These are phyloP conservation scores for Vigna unguiculata DNA, from an alignment of 306 rosid genomes.

Conservation along the genomic window DNA sequence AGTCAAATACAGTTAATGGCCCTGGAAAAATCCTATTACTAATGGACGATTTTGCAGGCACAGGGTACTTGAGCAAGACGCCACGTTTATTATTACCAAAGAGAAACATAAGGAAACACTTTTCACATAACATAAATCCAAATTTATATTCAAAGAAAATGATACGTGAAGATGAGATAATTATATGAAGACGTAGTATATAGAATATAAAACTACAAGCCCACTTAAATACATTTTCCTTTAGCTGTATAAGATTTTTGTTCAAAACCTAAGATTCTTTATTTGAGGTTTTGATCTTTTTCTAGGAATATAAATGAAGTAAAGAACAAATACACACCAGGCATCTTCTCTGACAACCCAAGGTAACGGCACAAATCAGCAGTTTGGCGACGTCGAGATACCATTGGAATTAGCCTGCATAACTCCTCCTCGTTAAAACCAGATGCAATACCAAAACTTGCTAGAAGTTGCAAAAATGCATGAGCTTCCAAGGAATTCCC, in stretches of 20 bases:
- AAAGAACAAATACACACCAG: slow-evolving; percentile 60
- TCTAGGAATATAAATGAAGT: slow-evolving; percentile 1
- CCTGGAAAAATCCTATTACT: not conserved
- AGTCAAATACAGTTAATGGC: not conserved
- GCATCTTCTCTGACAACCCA: slow-evolving; percentile 92
- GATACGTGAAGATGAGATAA: not conserved
- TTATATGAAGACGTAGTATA: slow-evolving; percentile 1
- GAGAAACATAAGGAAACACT: slow-evolving; percentile 17
- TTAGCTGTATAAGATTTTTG: not conserved
- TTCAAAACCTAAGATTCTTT: not conserved
- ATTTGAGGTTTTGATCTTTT: slow-evolving; percentile 18
- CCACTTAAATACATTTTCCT: not conserved
- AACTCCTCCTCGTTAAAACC: slow-evolving; percentile 83
- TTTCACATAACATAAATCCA: slow-evolving; percentile 1
- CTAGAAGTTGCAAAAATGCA: slow-evolving; percentile 96
- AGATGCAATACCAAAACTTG: slow-evolving; percentile 81
- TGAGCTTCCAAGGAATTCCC: slow-evolving; percentile 98
- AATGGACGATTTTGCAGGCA: not conserved
- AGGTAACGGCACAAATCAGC: slow-evolving; percentile 96
- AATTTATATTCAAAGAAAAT: slow-evolving; percentile 1
- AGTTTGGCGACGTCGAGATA: slow-evolving; percentile 96
- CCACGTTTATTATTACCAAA: not conserved
- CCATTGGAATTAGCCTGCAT: slow-evolving; percentile 89
- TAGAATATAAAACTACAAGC: not conserved
- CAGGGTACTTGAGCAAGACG: not conserved